Conservation (phyloP, 306 rosid species). For the Fragaria iinumae region DNA sequence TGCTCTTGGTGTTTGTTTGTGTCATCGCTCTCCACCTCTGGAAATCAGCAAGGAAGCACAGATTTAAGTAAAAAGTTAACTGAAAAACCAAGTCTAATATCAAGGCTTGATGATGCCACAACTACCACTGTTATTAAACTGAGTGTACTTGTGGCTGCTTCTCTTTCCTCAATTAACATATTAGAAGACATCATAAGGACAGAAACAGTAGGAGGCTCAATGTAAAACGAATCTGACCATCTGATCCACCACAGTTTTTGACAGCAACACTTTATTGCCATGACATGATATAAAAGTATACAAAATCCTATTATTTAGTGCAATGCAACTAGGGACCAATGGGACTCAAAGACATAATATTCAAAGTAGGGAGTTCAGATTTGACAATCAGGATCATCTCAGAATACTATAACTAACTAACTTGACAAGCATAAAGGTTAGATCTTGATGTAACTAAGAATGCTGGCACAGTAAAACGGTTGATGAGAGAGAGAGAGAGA, state of each 20-base stretch:
- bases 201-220: neutral
- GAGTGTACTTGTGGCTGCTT: neutral
- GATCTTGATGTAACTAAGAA: constrained; percentile 7
- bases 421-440: neutral
- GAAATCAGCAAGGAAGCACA: constrained; percentile 33
- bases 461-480: neutral
- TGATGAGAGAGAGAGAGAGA: neutral
- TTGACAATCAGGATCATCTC: neutral
- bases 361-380: neutral
- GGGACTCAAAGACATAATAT: neutral
- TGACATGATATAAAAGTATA: neutral
- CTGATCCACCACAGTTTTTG: neutral
- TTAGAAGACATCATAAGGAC: neutral
- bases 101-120: neutral
- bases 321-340: neutral
- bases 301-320: no score
- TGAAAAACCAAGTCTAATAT: neutral
- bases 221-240: neutral
- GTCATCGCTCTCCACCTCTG: constrained; percentile 84
- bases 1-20: constrained; percentile 72
- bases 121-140: neutral
- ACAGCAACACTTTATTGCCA: neutral
- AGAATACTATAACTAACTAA: neutral
- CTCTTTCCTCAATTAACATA: neutral
- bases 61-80: constrained; percentile 5